Base-by-base conservation (phyloP, 2,329 filamentous ascomycete genomes). In the Venturia pyrina region DNA sequence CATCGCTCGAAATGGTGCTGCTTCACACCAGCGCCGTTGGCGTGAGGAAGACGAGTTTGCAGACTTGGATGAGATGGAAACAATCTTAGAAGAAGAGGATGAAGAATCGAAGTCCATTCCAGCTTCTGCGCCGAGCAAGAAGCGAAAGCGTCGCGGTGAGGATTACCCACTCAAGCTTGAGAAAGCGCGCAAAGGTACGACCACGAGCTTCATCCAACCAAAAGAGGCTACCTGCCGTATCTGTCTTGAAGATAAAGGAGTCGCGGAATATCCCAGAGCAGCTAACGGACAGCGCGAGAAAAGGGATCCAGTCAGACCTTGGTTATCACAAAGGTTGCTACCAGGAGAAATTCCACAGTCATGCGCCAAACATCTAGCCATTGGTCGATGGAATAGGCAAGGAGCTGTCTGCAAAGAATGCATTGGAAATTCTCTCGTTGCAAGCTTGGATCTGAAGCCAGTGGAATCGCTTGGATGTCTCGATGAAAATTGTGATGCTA, bases 391-490 rank as follows among this genome's bases (percentile, higher is more conserved):
- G 41, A 66, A 62, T 19, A 37, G 50, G 41, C 1, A 32, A 40
- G 64, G 64, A 8, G n/a, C 64, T 21, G 57, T 66, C 37, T 66
- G 64, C 64, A 56, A 57, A 15, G 43, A 34, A 13, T 66, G 64
- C 64, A 66, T 66, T 62, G 64, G 37, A 21, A 43, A 56, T 28
- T 46, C 56, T 3, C 17, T 66, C 5, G 21, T 40, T 11, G 64
- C 56, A 4, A 61, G 59, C 44, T 43, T 66, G 17, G 57, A 62
- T 37, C 32, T 62, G 10, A 61, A 62, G 19, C 53, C 43, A 15
- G 37, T 40, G 11, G 56, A 66, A 43, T 40, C 5, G 1, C 24
- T 62, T 53, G 64, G 64, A 24, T 66, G 64, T 50, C 59, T 48
- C 19, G 64, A 66, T 24, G 63, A 65, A n/a, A 59, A 65, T 21